phyloP scores from a whole-genome alignment of 176 grass and related monocot genomes.

The Lolium perenne region DNA sequence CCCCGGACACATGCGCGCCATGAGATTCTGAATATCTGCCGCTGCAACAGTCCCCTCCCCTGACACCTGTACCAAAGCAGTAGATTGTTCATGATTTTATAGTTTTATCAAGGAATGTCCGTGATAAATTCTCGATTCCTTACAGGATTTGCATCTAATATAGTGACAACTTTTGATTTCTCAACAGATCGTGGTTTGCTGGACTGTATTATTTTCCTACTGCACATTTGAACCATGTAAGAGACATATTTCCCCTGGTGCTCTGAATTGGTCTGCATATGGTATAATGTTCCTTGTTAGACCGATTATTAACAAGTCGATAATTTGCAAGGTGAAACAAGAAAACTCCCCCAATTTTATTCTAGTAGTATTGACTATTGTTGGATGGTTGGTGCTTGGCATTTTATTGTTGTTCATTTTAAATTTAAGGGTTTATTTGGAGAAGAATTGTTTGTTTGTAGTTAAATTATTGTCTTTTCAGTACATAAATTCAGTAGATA shows the following conservation, averaged over 20 bases:
- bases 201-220: not conserved
- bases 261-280: not conserved
- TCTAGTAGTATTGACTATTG: constrained; percentile 22
- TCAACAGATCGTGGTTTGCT: not conserved
- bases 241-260: not conserved
- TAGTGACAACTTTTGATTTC: not conserved
- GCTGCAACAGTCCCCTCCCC: too few species aligned
- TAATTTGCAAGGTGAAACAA: not conserved
- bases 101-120: constrained; percentile 13
- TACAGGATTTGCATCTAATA: not conserved
- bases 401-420: constrained; percentile 14
- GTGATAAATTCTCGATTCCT: not conserved
- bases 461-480: too few species aligned
- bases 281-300: not conserved
- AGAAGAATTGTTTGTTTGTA: too few species aligned
- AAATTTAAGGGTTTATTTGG: too few species aligned
- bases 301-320: not conserved
- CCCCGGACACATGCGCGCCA: too few species aligned
- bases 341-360: constrained; percentile 32
- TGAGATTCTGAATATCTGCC: too few species aligned
- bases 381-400: constrained; percentile 48
- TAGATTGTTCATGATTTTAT: constrained; percentile 33
- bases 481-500: too few species aligned
- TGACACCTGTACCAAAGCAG: too few species aligned
- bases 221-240: not conserved